phyloP scores from a whole-genome alignment of 2,329 filamentous ascomycete species.

The Daldinia eschscholtzii region DNA sequence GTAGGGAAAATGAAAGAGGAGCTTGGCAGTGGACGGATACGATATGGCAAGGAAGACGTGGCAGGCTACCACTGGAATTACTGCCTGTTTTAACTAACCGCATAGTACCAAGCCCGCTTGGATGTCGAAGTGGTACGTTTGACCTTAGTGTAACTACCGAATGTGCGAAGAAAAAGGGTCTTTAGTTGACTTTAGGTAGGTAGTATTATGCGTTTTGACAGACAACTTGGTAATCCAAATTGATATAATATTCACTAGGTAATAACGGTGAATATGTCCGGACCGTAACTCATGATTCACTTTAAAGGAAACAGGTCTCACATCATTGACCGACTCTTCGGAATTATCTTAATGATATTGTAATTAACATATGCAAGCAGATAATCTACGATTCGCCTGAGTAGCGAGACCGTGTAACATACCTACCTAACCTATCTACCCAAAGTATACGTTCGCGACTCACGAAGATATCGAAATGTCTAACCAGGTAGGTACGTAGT shows the following conservation, averaged over 20 bases:
- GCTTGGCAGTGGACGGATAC: slow-evolving; percentile 25
- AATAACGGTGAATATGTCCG: background rate
- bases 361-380: background rate
- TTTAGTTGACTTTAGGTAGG: background rate
- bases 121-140: slow-evolving; percentile 18
- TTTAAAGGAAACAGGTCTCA: background rate
- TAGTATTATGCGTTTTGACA: background rate
- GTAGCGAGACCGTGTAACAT: background rate
- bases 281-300: background rate
- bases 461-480: background rate
- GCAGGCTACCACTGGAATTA: slow-evolving; percentile 26
- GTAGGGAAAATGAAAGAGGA: slow-evolving; percentile 5
- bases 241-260: background rate
- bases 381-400: background rate
- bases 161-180: background rate
- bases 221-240: background rate
- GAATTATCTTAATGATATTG: background rate
- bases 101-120: slow-evolving; percentile 14
- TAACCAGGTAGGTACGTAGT: background rate
- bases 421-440: background rate
- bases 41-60: slow-evolving; percentile 26
- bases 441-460: background rate
- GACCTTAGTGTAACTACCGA: background rate
- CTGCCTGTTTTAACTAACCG: slow-evolving; percentile 16
- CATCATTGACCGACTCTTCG: slow-evolving; percentile 7